Evolutionary conservation across 768 basidiomycete species (phyloP).

Genomic region (Russula sp.): DNA sequence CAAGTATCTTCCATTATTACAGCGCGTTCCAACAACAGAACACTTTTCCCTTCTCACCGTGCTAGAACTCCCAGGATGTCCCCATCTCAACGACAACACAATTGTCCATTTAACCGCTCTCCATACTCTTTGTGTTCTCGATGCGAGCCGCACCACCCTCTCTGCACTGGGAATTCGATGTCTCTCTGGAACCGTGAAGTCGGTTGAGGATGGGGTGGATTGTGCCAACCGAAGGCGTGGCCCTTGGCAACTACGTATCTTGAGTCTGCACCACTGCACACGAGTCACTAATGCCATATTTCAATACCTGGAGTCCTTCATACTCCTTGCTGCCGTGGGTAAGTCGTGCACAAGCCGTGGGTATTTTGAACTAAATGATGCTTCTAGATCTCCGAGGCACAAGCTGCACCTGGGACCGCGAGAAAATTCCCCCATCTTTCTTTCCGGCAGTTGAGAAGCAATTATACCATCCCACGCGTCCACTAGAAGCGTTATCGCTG

Average conservation of each 20-base stretch:
- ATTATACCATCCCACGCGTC: constrained; percentile 26
- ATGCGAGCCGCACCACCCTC: constrained; percentile 54
- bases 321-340: constrained; percentile 29
- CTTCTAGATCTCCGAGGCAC: constrained; percentile 30
- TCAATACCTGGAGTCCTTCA: constrained; percentile 22
- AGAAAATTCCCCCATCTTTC: constrained; percentile 21
- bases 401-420: constrained; percentile 21
- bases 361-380: background rate
- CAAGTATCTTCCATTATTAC: constrained; percentile 52
- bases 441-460: constrained; percentile 21
- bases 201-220: constrained; percentile 37
- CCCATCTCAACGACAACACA: constrained; percentile 56
- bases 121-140: constrained; percentile 58
- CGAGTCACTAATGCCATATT: constrained; percentile 23
- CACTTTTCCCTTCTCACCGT: constrained; percentile 65
- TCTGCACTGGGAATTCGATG: constrained; percentile 51
- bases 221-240: constrained; percentile 29
- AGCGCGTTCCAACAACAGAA: constrained; percentile 50
- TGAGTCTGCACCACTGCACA: constrained; percentile 27
- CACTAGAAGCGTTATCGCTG: constrained; percentile 21
- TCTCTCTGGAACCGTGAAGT: constrained; percentile 50
- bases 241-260: constrained; percentile 31
- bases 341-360: background rate
- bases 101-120: constrained; percentile 51
- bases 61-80: constrained; percentile 55